Evolutionary conservation across 352 stramenopile species (phyloP), one percentile per base, ranked within the genome.

Genomic region (Aphanomyces cochlioides): DNA sequence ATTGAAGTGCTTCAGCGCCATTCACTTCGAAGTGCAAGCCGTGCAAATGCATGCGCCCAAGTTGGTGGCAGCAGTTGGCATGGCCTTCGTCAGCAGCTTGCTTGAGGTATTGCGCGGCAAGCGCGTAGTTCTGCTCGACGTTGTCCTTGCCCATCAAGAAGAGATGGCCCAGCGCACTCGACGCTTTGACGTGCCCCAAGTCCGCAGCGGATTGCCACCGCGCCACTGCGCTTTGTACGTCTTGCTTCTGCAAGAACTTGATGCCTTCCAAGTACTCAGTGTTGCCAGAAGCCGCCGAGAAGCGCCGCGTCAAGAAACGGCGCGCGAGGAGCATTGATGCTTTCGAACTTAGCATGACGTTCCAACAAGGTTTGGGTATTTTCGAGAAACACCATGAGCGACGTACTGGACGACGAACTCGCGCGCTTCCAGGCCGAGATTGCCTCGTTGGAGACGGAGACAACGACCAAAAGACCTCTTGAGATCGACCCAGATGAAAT

Each of bases 341-440:
- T 50, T 50, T 58, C 21, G 50, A 17, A 19, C 7, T 8, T 19
- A 36, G 8, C 7, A 37, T 58, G 17, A 58, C 19, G 36, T 58
- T 58, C 21, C 15, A 58, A 28, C 7, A 36, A 36, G 7, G n/a
- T 19, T 19, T n/a, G 13, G 13, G 45, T 53, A 53, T n/a, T n/a
- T 53, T 53, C 13, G 13, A 15, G 17, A 58, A 17, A 50, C 2
- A 50, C 10, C 43, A 58, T 58, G 50, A 36, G 15, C 50, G 50
- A 58, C 17, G 74, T 83, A 53, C 61, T 93, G 66, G 87, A 95
- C 69, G 85, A 91, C 61, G 85, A 91, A 76, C 88, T 95, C 64
- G 87, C 87, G 63, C 85, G 74, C 56, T 95, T 95, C 66, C 81
- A 92, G 72, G 87, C 84, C 17, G 87, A 95, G 63, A 76, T 95